Percentiles rank a stretch among this genome's conserved stretches.
Conservation (phyloP, 768 basidiomycete species). For the Nidularia sp. region DNA sequence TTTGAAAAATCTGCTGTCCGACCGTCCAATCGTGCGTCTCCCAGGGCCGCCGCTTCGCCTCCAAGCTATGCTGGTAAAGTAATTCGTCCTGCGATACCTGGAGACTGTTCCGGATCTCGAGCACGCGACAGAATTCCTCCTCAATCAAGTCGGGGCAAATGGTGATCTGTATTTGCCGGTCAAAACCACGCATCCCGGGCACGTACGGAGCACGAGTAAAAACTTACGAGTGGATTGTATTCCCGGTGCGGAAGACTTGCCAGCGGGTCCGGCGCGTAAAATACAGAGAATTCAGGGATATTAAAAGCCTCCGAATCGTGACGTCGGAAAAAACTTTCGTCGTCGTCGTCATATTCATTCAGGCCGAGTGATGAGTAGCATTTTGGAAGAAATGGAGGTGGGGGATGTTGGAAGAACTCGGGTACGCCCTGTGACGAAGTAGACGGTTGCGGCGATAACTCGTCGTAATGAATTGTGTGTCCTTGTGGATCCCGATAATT, state of each 20-base stretch:
- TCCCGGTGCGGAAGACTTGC: not conserved
- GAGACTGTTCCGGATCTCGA: not conserved
- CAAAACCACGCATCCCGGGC: too few relatives aligned
- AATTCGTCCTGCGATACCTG: not conserved
- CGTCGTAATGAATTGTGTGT: too few relatives aligned
- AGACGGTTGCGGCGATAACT: too few relatives aligned
- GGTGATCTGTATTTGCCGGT: not conserved
- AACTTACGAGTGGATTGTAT: not conserved
- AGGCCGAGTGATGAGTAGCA: too few relatives aligned
- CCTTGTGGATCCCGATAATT: too few relatives aligned
- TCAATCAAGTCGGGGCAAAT: not conserved
- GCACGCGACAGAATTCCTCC: not conserved
- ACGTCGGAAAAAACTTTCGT: too few relatives aligned
- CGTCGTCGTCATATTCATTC: too few relatives aligned
- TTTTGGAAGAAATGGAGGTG: too few relatives aligned
- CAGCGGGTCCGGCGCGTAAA: not conserved
- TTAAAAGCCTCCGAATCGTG: too few relatives aligned
- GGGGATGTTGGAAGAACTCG: too few relatives aligned
- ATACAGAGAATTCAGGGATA: too few relatives aligned
- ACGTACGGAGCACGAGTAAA: not conserved
- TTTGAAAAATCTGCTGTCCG: not conserved
- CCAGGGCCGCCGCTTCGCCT: not conserved
- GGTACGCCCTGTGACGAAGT: too few relatives aligned
- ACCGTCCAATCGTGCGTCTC: not conserved
- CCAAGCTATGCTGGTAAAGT: not conserved